These are phyloP conservation scores for Suillus plorans DNA, from an alignment of 768 basidiomycete species.

Conservation along the genomic window DNA sequence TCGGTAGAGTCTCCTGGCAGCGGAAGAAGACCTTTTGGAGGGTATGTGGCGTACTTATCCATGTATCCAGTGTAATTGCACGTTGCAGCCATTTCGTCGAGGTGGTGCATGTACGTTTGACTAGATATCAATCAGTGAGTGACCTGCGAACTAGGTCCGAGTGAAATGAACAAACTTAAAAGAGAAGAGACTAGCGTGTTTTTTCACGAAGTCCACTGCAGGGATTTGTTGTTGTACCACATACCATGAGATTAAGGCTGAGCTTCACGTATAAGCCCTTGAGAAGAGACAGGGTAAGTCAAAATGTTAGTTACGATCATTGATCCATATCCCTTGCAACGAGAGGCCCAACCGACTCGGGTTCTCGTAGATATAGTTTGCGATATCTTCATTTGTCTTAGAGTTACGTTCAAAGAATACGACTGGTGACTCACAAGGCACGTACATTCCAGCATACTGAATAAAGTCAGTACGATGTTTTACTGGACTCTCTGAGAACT, in stretches of 20 bases:
- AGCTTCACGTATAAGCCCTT: background rate
- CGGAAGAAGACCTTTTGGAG: no score
- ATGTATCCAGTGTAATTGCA: constrained; percentile 61
- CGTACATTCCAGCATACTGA: background rate
- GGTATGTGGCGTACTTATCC: no score
- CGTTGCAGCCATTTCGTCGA: no score
- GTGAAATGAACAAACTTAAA: background rate
- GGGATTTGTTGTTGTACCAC: background rate
- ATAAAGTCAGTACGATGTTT: background rate
- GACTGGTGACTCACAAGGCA: background rate
- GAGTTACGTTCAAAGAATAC: background rate
- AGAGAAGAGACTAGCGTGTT: background rate
- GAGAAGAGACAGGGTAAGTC: background rate
- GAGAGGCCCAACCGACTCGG: background rate
- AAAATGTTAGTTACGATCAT: background rate
- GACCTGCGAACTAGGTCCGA: no score
- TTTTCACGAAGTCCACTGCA: background rate
- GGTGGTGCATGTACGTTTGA: no score
- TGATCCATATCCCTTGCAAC: background rate
- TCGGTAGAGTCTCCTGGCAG: no score
- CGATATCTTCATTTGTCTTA: background rate
- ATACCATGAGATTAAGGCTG: background rate
- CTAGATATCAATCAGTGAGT: no score
- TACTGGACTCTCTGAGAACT: no score
- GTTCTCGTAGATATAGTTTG: background rate